A percentile compares a stretch with the other conserved stretches of the same genome.
Conservation (phyloP, 2,329 filamentous ascomycete species). For the Nemania sp. region DNA sequence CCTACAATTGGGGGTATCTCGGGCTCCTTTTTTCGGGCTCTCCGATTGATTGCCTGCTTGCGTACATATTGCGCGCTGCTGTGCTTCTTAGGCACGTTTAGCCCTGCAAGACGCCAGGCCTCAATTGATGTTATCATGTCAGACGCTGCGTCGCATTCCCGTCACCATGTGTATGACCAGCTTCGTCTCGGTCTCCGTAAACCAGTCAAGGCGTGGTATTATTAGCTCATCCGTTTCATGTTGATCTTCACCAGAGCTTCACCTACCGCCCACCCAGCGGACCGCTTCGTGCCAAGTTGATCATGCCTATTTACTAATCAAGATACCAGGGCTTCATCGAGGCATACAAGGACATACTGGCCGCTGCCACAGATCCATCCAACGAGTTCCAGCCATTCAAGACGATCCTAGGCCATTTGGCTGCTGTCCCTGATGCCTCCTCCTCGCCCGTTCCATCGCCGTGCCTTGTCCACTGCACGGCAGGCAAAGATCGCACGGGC, state of each 20-base stretch:
- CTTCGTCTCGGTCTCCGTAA: not conserved
- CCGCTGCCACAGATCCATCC: constrained; percentile 49
- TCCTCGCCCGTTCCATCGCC: constrained; percentile 48
- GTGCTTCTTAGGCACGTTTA: not conserved
- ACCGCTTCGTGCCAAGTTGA: not conserved
- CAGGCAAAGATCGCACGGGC: constrained; percentile 72
- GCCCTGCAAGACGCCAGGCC: constrained; percentile 3
- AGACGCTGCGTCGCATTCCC: not conserved
- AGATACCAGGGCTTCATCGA: constrained; percentile 59
- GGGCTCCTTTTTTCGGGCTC: constrained; percentile 10
- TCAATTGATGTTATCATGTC: constrained; percentile 14
- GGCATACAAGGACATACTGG: constrained; percentile 67
- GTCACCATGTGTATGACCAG: not conserved
- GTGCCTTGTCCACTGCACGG: constrained; percentile 67
- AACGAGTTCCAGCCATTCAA: constrained; percentile 60
- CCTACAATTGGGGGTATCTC: not conserved
- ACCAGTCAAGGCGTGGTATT: not conserved
- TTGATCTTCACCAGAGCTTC: too few relatives aligned
- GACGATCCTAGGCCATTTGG: constrained; percentile 59
- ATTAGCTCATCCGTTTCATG: not conserved
- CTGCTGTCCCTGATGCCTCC: constrained; percentile 34
- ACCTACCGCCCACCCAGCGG: not conserved
- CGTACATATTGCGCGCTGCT: not conserved
- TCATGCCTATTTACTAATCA: constrained; percentile 13
- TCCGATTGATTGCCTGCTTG: constrained; percentile 5